A percentile compares a stretch with the other conserved stretches of the same genome.
Conservation (phyloP, 768 basidiomycete genomes). For the Hemileccinum rubropunctum region DNA sequence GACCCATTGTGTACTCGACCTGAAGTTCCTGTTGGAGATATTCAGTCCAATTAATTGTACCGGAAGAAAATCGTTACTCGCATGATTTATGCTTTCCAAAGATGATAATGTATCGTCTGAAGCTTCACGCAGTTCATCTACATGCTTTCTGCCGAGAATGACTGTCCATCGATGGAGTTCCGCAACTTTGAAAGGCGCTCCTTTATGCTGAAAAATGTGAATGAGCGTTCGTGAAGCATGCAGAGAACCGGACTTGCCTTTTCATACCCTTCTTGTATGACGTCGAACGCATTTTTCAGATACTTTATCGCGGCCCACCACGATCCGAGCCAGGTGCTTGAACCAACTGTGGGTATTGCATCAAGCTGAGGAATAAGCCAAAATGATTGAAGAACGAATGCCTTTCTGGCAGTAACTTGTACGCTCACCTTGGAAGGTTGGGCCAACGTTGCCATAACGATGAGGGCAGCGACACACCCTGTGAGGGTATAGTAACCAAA, state of each 20-base stretch:
- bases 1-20: conserved; percentile 37
- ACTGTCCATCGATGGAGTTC: conserved; percentile 7
- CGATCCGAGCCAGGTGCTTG: conserved; percentile 22
- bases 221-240: too few relatives aligned
- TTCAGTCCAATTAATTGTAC: too few relatives aligned
- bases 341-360: conserved; percentile 28
- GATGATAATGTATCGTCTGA: conserved; percentile 39
- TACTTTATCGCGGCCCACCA: conserved; percentile 20
- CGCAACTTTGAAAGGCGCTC: conserved; percentile 30
- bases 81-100: conserved; percentile 30
- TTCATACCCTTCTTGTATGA: conserved; percentile 33
- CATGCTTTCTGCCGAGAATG: conserved; percentile 22
- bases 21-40: conserved; percentile 32
- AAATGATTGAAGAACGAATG: not conserved
- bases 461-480: not conserved
- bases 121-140: conserved; percentile 41
- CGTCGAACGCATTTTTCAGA: conserved; percentile 8
- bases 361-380: conserved; percentile 13
- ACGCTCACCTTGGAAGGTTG: conserved; percentile 1
- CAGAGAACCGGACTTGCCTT: conserved; percentile 15
- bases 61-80: conserved; percentile 11
- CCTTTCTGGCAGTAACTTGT: not conserved
- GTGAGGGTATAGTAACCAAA: not conserved
- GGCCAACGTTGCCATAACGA: not conserved
- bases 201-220: conserved; percentile 21